Percentiles rank a stretch among this genome's conserved stretches.
These are phyloP conservation scores for Inonotus hispidus DNA, from an alignment of 1,284 basidiomycete genomes.

Conservation along the genomic window DNA sequence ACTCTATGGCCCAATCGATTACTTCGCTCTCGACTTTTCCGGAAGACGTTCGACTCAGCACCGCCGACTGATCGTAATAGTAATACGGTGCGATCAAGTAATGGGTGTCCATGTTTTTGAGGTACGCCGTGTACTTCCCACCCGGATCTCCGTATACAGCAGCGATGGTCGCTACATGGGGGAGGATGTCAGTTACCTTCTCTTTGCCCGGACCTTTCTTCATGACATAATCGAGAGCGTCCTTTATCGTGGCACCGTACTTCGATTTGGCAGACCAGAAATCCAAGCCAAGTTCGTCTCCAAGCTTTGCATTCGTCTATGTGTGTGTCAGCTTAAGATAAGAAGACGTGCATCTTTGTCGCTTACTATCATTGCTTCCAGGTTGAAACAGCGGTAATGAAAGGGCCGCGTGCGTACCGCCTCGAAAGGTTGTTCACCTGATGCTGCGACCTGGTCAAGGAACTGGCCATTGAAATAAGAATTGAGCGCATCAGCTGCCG, in stretches of 20 bases:
- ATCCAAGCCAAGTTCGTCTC: constrained; percentile 45
- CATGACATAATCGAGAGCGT: constrained; percentile 52
- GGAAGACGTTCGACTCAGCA: constrained; percentile 23
- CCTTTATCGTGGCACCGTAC: constrained; percentile 50
- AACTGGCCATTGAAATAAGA: constrained; percentile 44
- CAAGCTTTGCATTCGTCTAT: constrained; percentile 50
- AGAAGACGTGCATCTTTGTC: constrained; percentile 7
- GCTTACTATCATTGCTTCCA: constrained; percentile 63
- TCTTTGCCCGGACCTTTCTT: constrained; percentile 38
- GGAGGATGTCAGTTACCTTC: constrained; percentile 39
- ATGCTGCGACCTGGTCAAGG: constrained; percentile 45
- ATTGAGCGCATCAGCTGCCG: constrained; percentile 36
- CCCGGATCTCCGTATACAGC: constrained; percentile 53
- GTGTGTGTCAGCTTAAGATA: constrained; percentile 21
- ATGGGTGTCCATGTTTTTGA: constrained; percentile 28
- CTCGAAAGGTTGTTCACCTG: constrained; percentile 59
- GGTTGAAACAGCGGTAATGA: constrained; percentile 62
- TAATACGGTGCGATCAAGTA: constrained; percentile 42
- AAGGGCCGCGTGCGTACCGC: constrained; percentile 56
- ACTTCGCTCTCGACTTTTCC: not conserved
- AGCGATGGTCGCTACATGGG: constrained; percentile 48
- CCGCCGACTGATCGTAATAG: constrained; percentile 46
- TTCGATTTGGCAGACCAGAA: constrained; percentile 47
- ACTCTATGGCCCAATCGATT: not conserved
- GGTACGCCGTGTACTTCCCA: constrained; percentile 45